These are phyloP conservation scores for Suhomyces pyralidae DNA, from an alignment of 805 yeast species.

Conservation along the genomic window DNA sequence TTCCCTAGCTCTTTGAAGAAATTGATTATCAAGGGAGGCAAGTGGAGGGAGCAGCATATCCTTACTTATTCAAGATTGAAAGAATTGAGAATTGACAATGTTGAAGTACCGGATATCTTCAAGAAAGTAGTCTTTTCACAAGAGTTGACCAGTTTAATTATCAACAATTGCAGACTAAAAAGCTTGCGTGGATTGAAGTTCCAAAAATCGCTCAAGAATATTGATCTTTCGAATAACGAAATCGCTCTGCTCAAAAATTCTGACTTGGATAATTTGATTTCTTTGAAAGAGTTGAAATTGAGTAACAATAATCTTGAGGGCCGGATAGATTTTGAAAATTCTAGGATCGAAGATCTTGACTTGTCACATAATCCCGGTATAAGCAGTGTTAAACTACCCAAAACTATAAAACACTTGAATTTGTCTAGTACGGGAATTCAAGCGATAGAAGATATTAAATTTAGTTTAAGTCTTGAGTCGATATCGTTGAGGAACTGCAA, in stretches of 20 bases:
- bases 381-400: neutral
- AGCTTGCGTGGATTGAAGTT: constrained; percentile 3
- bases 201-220: constrained; percentile 1
- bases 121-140: constrained; percentile 4
- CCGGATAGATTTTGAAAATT: neutral
- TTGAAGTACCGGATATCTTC: constrained; percentile 5
- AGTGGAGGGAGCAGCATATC: constrained; percentile 7
- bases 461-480: neutral
- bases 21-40: constrained; percentile 7
- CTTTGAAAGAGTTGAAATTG: constrained; percentile 2
- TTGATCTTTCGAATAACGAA: constrained; percentile 5
- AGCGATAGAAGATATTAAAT: neutral
- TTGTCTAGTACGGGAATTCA: neutral
- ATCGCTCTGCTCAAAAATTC: neutral
- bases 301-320: neutral
- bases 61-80: constrained; percentile 6
- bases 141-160: constrained; percentile 1
- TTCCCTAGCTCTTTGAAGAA: constrained; percentile 7
- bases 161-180: constrained; percentile 5
- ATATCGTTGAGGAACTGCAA: neutral
- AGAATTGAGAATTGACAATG: constrained; percentile 8
- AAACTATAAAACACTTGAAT: neutral
- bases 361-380: neutral
- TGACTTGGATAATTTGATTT: neutral
- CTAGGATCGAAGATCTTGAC: neutral